These are phyloP conservation scores for Penicillium sp. DNA, from an alignment of 2,329 filamentous ascomycete species.

Conservation along the genomic window DNA sequence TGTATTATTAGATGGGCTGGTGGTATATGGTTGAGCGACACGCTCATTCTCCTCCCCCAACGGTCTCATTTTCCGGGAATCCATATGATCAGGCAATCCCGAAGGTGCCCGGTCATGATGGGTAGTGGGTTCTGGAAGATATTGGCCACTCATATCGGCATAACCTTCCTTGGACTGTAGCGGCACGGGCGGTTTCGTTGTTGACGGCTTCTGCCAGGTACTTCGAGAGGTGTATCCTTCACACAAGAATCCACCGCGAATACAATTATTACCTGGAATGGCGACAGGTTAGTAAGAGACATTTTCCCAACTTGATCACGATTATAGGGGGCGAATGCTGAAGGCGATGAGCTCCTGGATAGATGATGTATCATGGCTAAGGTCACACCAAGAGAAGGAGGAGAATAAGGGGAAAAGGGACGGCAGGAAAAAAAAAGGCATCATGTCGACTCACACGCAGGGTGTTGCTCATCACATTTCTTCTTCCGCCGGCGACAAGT, in stretches of 20 bases:
- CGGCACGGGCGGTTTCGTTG: slow-evolving; percentile 70
- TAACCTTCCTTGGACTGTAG: slow-evolving; percentile 81
- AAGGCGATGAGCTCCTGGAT: slow-evolving; percentile 19
- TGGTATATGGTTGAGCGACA: slow-evolving; percentile 45
- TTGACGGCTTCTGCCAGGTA: slow-evolving; percentile 78
- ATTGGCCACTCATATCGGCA: slow-evolving; percentile 45
- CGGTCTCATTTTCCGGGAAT: slow-evolving; percentile 55
- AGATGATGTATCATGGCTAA: slow-evolving; percentile 8
- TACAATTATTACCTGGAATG: slow-evolving; percentile 78
- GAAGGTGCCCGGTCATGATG: slow-evolving; percentile 47
- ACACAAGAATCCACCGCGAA: slow-evolving; percentile 87
- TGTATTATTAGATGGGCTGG: slow-evolving; percentile 46
- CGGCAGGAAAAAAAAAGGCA: slow-evolving; percentile 11
- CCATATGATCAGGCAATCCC: slow-evolving; percentile 43
- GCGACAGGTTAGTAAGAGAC: slow-evolving; percentile 17
- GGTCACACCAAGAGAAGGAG: neutral
- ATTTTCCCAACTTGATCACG: neutral
- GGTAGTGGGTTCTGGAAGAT: slow-evolving; percentile 46
- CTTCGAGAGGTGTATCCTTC: slow-evolving; percentile 85
- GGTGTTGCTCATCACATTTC: slow-evolving; percentile 95
- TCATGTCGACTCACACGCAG: slow-evolving; percentile 72
- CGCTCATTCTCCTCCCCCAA: slow-evolving; percentile 55
- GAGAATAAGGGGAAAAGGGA: neutral
- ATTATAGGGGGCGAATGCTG: neutral
- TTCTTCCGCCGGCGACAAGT: slow-evolving; percentile 93